Percentiles rank a stretch among this genome's conserved stretches.
These are phyloP conservation scores for Boletus vinaceobasis DNA, from an alignment of 768 basidiomycete species.

Conservation along the genomic window DNA sequence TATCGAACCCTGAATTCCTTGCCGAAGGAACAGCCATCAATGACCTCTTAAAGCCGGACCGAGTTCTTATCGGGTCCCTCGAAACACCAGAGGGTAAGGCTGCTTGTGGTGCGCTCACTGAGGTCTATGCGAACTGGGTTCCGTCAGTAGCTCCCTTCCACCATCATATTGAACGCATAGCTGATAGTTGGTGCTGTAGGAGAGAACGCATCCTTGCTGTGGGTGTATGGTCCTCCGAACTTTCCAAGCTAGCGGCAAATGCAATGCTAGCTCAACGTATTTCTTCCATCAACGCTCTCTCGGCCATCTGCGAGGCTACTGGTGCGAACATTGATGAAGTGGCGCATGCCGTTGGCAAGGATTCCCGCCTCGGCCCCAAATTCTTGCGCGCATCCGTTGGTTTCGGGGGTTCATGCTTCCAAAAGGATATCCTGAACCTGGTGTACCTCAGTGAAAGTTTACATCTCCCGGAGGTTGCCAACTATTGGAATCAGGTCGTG, in stretches of 20 bases:
- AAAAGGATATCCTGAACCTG: constrained; percentile 98
- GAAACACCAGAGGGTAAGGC: constrained; percentile 80
- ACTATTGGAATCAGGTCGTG: constrained; percentile 96
- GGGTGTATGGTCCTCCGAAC: constrained; percentile 97
- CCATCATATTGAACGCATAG: background rate
- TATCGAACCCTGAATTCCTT: constrained; percentile 99
- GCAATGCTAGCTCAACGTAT: constrained; percentile 99
- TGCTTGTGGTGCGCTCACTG: constrained; percentile 72
- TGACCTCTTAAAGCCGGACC: constrained; percentile 88
- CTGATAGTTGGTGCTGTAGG: constrained; percentile 34
- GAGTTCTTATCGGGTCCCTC: constrained; percentile 95
- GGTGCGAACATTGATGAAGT: constrained; percentile 99
- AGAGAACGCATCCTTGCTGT: constrained; percentile 83
- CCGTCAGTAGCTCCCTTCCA: constrained; percentile 54
- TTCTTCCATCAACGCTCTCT: constrained; percentile 96
- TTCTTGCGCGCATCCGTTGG: constrained; percentile 96
- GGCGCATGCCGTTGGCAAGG: constrained; percentile 88
- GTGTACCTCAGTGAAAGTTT: constrained; percentile 95
- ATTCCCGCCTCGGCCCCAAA: constrained; percentile 89
- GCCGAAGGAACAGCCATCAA: constrained; percentile 96
- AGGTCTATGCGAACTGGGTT: constrained; percentile 97
- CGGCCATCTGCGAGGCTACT: constrained; percentile 97
- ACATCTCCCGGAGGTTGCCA: constrained; percentile 94
- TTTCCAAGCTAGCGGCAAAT: constrained; percentile 97
- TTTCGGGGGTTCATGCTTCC: constrained; percentile 98